Evolutionary conservation across 2,329 filamentous ascomycete species (phyloP).

Genomic region (Neonectria punicea): DNA sequence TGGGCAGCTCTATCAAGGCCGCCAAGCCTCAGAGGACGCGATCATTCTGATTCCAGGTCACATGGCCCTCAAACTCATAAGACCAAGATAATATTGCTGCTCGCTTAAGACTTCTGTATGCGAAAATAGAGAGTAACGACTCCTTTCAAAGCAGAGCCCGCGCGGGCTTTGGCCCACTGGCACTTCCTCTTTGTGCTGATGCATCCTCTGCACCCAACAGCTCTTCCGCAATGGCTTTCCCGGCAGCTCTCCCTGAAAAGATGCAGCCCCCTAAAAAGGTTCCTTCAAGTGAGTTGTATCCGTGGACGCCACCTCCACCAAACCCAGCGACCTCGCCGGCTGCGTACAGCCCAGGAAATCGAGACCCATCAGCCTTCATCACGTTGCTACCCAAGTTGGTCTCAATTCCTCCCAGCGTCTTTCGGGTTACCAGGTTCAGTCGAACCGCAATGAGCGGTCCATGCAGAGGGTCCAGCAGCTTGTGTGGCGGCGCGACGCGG

Average conservation of each 20-base stretch:
- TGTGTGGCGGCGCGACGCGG: slow-evolving; percentile 64
- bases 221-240: slow-evolving; percentile 64
- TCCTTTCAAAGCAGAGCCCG: background rate
- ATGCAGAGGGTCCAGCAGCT: slow-evolving; percentile 62
- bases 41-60: too few relatives aligned
- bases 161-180: background rate
- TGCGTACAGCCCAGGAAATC: slow-evolving; percentile 67
- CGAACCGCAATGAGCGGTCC: slow-evolving; percentile 70
- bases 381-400: slow-evolving; percentile 67
- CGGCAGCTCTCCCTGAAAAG: slow-evolving; percentile 68
- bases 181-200: background rate
- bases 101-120: background rate
- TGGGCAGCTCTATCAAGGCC: too few relatives aligned
- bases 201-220: slow-evolving; percentile 30
- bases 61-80: too few relatives aligned
- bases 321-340: slow-evolving; percentile 71
- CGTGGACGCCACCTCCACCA: slow-evolving; percentile 70
- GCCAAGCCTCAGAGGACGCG: too few relatives aligned
- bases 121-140: background rate
- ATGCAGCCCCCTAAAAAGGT: slow-evolving; percentile 72
- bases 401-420: slow-evolving; percentile 70
- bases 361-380: slow-evolving; percentile 58
- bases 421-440: slow-evolving; percentile 69
- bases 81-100: background rate
- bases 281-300: slow-evolving; percentile 70